Conservation (phyloP, 176 grass and related monocot genomes). For the Zoysia pacifica region DNA sequence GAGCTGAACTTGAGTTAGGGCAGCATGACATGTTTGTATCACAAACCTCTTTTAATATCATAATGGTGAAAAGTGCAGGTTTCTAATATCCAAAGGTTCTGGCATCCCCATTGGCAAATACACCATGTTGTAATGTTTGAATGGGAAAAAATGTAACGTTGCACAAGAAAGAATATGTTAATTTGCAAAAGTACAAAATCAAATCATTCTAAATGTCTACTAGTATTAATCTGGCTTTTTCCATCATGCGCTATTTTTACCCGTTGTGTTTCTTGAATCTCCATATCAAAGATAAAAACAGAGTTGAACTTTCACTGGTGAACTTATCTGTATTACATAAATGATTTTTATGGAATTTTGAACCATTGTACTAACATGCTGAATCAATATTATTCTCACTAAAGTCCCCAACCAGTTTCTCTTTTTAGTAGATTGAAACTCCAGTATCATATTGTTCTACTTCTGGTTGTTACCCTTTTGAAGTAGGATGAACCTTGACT, state of each 20-base stretch:
- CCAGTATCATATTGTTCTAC: neutral
- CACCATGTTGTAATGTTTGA: neutral
- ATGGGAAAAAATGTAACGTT: neutral
- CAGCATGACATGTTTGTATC: neutral
- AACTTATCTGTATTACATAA: neutral
- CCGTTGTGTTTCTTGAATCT: neutral
- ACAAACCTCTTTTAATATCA: neutral
- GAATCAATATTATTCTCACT: neutral
- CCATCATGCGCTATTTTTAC: neutral
- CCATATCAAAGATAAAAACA: neutral
- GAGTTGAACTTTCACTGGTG: neutral
- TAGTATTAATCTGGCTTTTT: neutral
- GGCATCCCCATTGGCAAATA: neutral
- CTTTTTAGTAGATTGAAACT: neutral
- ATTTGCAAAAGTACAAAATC: neutral
- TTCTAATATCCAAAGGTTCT: neutral
- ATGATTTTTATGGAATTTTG: neutral
- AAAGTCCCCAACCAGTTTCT: neutral
- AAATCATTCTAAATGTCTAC: neutral
- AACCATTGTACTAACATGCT: neutral
- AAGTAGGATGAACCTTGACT: neutral
- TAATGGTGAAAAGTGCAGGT: neutral
- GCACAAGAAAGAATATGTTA: neutral
- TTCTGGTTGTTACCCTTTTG: neutral
- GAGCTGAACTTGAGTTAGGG: slow-evolving; percentile 32